phyloP scores from a whole-genome alignment of 345 rosid genomes.

The Anacardium occidentale region DNA sequence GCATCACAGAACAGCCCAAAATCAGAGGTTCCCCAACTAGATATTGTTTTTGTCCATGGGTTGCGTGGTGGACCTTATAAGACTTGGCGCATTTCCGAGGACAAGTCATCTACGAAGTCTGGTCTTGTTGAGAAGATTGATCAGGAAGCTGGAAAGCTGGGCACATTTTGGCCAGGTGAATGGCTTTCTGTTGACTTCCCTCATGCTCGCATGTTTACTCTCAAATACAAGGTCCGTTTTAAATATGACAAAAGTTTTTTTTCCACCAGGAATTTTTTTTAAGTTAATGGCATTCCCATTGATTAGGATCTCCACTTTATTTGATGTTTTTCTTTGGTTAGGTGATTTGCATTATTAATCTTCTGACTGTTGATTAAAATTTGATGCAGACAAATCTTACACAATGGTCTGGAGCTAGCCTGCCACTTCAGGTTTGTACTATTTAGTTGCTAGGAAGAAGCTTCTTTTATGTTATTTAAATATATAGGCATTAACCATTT shows the following conservation, averaged over 20 bases:
- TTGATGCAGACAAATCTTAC: constrained; percentile 85
- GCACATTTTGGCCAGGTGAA: constrained; percentile 98
- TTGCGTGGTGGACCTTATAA: constrained; percentile 93
- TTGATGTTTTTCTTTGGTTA: constrained; percentile 6
- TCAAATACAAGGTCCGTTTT: constrained; percentile 86
- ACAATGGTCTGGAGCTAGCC: constrained; percentile 92
- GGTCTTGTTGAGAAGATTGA: constrained; percentile 97
- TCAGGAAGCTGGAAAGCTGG: constrained; percentile 95
- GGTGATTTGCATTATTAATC: constrained; percentile 6
- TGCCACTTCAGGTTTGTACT: constrained; percentile 85
- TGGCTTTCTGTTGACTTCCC: constrained; percentile 93
- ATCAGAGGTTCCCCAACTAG: constrained; percentile 55
- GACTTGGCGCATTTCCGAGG: constrained; percentile 91
- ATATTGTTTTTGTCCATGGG: constrained; percentile 93
- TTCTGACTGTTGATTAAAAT: constrained; percentile 12
- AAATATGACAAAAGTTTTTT: constrained; percentile 10
- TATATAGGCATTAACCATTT: not conserved
- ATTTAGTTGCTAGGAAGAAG: not conserved
- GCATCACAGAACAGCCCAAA: constrained; percentile 32
- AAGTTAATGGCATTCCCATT: constrained; percentile 2
- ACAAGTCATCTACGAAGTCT: constrained; percentile 85
- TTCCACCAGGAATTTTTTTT: constrained; percentile 6
- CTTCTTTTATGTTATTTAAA: not conserved
- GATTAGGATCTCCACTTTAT: constrained; percentile 2
- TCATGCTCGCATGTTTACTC: constrained; percentile 78